Percentiles rank a stretch among this genome's conserved stretches.
These are phyloP conservation scores for Neurospora sp. DNA, from an alignment of 495 filamentous ascomycete species.

Conservation along the genomic window DNA sequence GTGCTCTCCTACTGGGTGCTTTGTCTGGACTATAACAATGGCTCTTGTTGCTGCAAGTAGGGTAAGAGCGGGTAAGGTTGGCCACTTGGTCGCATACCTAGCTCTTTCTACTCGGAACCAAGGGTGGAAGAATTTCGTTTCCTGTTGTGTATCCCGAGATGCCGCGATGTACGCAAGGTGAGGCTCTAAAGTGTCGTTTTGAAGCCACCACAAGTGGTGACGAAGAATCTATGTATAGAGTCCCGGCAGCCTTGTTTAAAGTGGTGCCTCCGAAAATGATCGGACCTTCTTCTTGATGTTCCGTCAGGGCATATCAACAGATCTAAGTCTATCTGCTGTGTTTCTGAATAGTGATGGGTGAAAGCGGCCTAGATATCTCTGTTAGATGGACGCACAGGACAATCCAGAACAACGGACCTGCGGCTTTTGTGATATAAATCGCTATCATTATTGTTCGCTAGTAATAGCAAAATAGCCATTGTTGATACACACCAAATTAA, in stretches of 20 bases:
- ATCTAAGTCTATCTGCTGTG: too few relatives aligned
- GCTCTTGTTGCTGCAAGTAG: not conserved
- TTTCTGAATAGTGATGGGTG: not conserved
- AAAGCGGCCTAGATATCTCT: not conserved
- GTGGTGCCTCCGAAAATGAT: not conserved
- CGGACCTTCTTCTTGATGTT: too few relatives aligned
- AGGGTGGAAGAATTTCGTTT: not conserved
- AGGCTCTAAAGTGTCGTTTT: not conserved
- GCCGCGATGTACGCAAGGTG: not conserved
- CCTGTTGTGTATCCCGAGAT: not conserved
- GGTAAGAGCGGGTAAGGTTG: not conserved
- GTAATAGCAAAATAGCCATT: not conserved
- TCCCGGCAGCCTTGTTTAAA: not conserved
- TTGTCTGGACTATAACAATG: not conserved
- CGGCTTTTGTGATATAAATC: not conserved
- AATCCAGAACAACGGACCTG: not conserved
- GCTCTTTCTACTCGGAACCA: not conserved
- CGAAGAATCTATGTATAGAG: not conserved
- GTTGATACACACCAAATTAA: not conserved
- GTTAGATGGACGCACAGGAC: not conserved
- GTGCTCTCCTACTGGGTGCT: not conserved
- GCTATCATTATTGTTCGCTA: not conserved
- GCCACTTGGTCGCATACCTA: not conserved
- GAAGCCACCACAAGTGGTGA: not conserved
- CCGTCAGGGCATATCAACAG: too few relatives aligned